Base-by-base conservation (phyloP, 73 alveolate genomes). In the Stentor roeselii region DNA sequence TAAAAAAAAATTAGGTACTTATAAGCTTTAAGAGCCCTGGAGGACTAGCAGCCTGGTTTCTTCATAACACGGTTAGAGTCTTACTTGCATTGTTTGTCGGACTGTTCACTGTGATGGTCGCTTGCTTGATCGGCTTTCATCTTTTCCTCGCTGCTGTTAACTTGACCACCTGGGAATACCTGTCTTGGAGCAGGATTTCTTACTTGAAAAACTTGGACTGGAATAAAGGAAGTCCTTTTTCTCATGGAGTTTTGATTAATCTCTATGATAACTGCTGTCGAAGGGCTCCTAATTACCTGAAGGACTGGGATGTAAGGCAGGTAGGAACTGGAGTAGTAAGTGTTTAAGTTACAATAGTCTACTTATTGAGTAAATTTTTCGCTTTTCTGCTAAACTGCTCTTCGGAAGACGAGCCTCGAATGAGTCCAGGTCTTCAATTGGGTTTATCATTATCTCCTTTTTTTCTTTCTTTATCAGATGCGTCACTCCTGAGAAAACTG, bases 151-250 rank as follows among this genome's bases (percentile, higher is more conserved):
- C 88, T 35, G 32, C 80, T 31, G 92, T 82, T 15, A 91, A 91
- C 84, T 60, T 84, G 41, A 90, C 96, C 11, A 91, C 96, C 38
- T 91, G 97, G 95, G 95, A 92, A 82, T 87, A 80, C 76, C 59
- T 92, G 76, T 76, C 90, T 37, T 90, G 95, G 95, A 37, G 77
- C 76, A 92, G 83, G 50, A 92, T 92, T 32, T 60, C 87, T 39
- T 87, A 87, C 59, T 60, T 87, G 38, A 83, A 84, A 84, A 82
- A 37, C 37, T 87, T 87, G 90, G 89, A 87, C 3, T 87, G 92
- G 92, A 89, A 89, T 0, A 60, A 80, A 67, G 61, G 75, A 41
- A 58, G 61, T 1, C 92, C 92, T 27, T 87, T 87, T 58, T 83
- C 41, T 37, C 40, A 75, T 3, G 90, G 93, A 37, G 0, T 84